A percentile compares a stretch with the other conserved stretches of the same genome.
Evolutionary conservation across 2,329 filamentous ascomycete genomes (phyloP).

Genomic region (Scolecobasidium constrictum): DNA sequence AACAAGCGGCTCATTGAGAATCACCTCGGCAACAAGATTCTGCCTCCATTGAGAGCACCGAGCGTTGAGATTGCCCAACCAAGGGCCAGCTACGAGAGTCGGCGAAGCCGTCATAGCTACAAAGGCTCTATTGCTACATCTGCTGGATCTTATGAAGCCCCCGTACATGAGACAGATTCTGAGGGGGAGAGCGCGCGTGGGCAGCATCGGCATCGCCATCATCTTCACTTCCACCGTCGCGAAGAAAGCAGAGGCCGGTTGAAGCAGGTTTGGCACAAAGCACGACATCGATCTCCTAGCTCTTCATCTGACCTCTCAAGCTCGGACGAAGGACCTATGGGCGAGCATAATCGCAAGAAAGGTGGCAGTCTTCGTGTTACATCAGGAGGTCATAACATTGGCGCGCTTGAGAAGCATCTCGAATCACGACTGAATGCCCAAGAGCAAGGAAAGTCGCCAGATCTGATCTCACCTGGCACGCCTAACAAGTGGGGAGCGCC

Average conservation of each 20-base stretch:
- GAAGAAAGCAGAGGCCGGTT: slow-evolving; percentile 20
- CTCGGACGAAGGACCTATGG: slow-evolving; percentile 30
- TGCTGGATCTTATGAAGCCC: slow-evolving; percentile 12
- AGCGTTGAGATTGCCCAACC: slow-evolving; percentile 1
- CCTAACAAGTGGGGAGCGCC: slow-evolving; percentile 27
- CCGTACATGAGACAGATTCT: slow-evolving; percentile 21
- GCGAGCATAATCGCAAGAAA: slow-evolving; percentile 36
- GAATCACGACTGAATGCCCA: slow-evolving; percentile 32
- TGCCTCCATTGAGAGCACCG: neutral
- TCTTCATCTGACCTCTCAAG: slow-evolving; percentile 21
- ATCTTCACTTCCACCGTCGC: slow-evolving; percentile 20
- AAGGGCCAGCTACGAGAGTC: slow-evolving; percentile 9
- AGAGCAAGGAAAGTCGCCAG: slow-evolving; percentile 26
- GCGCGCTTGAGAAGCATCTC: slow-evolving; percentile 35
- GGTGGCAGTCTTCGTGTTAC: slow-evolving; percentile 41
- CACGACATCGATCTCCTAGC: slow-evolving; percentile 19
- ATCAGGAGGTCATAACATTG: slow-evolving; percentile 31
- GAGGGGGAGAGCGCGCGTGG: slow-evolving; percentile 26
- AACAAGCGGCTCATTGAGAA: slow-evolving; percentile 79
- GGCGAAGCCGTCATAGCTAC: slow-evolving; percentile 4
- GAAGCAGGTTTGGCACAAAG: slow-evolving; percentile 20
- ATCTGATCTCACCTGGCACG: slow-evolving; percentile 30
- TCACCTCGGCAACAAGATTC: slow-evolving; percentile 63
- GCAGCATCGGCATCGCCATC: slow-evolving; percentile 25
- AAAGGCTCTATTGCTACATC: slow-evolving; percentile 3